Base-by-base conservation (phyloP, 1,284 basidiomycete species). In the Marasmius tenuissimus region DNA sequence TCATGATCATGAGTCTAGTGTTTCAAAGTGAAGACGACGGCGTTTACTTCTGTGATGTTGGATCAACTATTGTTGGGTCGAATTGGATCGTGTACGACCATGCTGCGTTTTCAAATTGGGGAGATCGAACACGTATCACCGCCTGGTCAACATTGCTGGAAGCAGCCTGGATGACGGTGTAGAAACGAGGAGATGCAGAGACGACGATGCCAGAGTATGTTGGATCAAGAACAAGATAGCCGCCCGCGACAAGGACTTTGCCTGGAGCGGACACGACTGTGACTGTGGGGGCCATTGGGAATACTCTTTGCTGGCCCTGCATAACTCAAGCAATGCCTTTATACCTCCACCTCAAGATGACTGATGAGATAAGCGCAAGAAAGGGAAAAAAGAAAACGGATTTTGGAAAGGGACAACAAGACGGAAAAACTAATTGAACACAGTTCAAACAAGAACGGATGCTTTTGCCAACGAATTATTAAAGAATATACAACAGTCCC, bases 201-300 rank as follows among this genome's bases (percentile, higher is more conserved):
- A 97, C 84, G 39, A 95, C 95, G 60, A 93, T 78, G 50, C 96
- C 96, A 35, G 89, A 87, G 74, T 93, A 94, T 6, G 81, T 76
- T 37, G 85, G 87, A 75, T 97, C 94, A 62, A 97, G 88, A 33
- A 98, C 93, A 61, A 98, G 91, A 78, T 97, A 98, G 2, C 96
- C 96, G 1, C 96, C 96, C 2, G 96, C 94, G 61, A 98, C 75
- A 63, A 99, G 86, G 59, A 98, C 96, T 76, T 99, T 99, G 66
- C 97, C 97, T 4, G 97, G 94, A 1, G 96, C 87, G 33, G 96
- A 98, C 59, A 97, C 86, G 62, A 92, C 82, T 38, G 85, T 91
- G 34, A 54, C 37, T 54, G 12, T 72, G 71, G 62, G 77, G 67
- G 27, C 27, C 27, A 27, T 27, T 27, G 27, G 27, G 27, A 27